These are phyloP conservation scores for Spirogloea muscicola DNA, from an alignment of 139 green algal genomes.

Conservation along the genomic window DNA sequence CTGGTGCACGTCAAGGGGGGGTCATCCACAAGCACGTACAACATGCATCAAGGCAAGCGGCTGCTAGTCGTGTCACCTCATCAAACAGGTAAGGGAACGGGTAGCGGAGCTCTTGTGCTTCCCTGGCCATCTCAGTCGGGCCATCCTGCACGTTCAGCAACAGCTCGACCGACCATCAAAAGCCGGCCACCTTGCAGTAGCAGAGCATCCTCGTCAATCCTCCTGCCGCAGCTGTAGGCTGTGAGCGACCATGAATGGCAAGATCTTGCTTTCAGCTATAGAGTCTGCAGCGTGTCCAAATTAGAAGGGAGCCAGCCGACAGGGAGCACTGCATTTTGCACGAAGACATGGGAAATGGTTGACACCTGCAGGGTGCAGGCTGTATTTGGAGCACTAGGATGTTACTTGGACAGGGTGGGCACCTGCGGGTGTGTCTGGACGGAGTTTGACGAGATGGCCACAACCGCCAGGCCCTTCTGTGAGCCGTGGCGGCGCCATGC, in stretches of 20 bases:
- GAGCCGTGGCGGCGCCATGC: background rate
- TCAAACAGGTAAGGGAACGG: slow-evolving; percentile 45
- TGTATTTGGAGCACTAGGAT: no score
- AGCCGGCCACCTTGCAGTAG: no score
- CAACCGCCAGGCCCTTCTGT: slow-evolving; percentile 57
- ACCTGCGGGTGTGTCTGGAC: slow-evolving; percentile 66
- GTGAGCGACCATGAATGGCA: no score
- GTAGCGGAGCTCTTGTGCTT: slow-evolving; percentile 31
- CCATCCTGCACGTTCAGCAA: slow-evolving; percentile 23
- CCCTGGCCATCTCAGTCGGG: slow-evolving; percentile 30
- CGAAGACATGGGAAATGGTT: no score
- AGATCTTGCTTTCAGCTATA: no score
- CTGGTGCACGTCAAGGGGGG: background rate
- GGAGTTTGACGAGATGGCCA: slow-evolving; percentile 77
- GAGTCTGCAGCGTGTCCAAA: no score
- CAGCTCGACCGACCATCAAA: background rate
- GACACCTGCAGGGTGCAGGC: no score
- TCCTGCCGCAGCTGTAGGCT: no score
- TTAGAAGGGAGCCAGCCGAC: no score
- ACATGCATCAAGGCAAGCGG: background rate
- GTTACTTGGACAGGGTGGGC: no score
- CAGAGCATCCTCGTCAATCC: no score
- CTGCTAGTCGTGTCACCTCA: slow-evolving; percentile 14
- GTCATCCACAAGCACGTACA: background rate
- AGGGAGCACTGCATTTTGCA: no score